Evolutionary conservation across 345 rosid species (phyloP), one percentile per base, ranked within the genome.

Genomic region (Syzygium grande): DNA sequence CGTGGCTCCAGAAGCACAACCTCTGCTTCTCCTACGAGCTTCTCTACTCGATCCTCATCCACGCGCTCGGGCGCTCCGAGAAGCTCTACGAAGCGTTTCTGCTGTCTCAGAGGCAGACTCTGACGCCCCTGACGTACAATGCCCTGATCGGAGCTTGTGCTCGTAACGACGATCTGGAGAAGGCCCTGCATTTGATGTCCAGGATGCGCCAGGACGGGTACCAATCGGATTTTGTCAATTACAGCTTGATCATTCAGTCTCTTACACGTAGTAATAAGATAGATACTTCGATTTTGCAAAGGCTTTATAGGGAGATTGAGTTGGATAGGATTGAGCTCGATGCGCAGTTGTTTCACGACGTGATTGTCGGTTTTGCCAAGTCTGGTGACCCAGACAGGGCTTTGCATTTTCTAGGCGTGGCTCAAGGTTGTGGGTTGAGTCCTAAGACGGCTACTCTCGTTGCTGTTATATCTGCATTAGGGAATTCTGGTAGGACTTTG

Each of bases 11-110:
- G 86, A 94, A 90, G 85, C 99, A 98, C 90, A 96, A 95, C 52
- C 99, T 98, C 88, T 98, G 99, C 88, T 98, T 93, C 93, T 98
- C 99, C 3, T 98, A 95, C 90, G 98, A 98, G 92, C 95, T 98
- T 53, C 98, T 96, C 89, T 96, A 96, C 89, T 96, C 98, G 0
- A 98, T 98, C 85, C 94, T 96, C 17, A 96, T 98, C 85, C 98
- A 98, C 91, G 96, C 97, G 27, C 96, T 96, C n/a, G 99, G 99
- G 52, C 95, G 95, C 46, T 95, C 98, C 22, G 99, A 98, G 94
- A 96, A 96, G 94, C 94, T 98, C 5, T 96, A 98, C 91, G 99
- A 98, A 85, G 99, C 99, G 11, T 98, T 96, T 86, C 92, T 96
- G 87, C 95, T 98, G 27, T 96, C 99, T 3, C 97, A 94, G 90